Base-by-base conservation (phyloP, 1,284 basidiomycete genomes). In the Sanguinoderma infundibulare region DNA sequence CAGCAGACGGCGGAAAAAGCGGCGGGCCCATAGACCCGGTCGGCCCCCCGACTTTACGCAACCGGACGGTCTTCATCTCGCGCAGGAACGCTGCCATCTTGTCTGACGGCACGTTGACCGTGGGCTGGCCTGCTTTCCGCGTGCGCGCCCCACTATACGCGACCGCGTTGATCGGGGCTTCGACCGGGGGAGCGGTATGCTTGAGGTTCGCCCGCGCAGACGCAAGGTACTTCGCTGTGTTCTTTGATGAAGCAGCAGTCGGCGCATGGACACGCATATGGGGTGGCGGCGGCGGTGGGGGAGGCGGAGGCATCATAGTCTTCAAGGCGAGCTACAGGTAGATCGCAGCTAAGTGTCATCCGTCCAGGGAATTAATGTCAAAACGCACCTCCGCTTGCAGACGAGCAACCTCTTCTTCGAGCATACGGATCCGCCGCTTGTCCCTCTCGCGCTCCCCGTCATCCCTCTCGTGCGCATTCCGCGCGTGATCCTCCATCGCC, bases 61-160 rank as follows among this genome's bases (percentile, higher is more conserved):
- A 69, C 42, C 87, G 79, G 28, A 86, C 87, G 0, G 82, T 87
- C 77, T 91, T 92, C 81, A 93, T 85, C 72, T 93, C 91, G 14
- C 76, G 86, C 63, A 93, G 72, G 69, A 93, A 93, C 2, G 86
- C 89, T 0, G 87, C 87, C 88, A 93, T 92, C 71, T 91, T 90
- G 63, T 92, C 91, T 4, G 86, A 80, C 0, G 88, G 82, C 7
- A 93, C 79, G 30, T 87, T 87, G 20, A 92, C 79, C 0, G 89
- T 87, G 0, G 91, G 87, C 57, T 84, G 81, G 5, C 88, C 87
- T 3, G 81, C 75, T 51, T 83, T 78, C 55, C 78, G 80, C 14
- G 75, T 69, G 15, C 65, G 65, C 22, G 62, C 51, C n/a, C 58
- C 59, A 46, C 65, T 66, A 0, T 64, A 57, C 6, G 66, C 62